Evolutionary conservation across 2,329 filamentous ascomycete species (phyloP), one percentile per base, ranked within the genome.

Genomic region (Penicillium hesseltinei): DNA sequence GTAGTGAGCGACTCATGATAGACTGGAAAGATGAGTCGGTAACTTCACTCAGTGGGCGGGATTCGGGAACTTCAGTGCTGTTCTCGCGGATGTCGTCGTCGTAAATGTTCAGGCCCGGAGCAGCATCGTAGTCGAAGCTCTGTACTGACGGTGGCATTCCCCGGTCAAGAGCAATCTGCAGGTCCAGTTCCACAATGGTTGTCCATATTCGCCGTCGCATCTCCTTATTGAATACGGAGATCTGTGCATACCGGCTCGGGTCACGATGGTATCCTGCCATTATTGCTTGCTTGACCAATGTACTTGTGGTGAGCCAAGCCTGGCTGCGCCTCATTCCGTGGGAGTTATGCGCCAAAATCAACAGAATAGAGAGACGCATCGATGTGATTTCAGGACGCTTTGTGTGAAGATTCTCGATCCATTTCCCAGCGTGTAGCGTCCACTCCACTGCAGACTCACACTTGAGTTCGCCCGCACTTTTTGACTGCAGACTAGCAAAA

Each of bases 391-490:
- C 80, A 4, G 81, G 76, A 17, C 82, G 79, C 65, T 84, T 85
- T 43, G 81, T 77, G 45, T 78, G 85, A 0, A 92, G 90, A 69
- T 93, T 89, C 68, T 95, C 90, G 40, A 97, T 80, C 59, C 97
- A 88, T 2, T 87, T 86, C 71, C 97, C 93, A 3, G 92, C 91
- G 87, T 97, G 95, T 48, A 88, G 84, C 57, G 97, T 90, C 71
- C 92, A 97, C 66, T 90, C 88, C 25, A 73, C 53, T 2, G 71
- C 73, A 2, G 70, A 73, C 52, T 69, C 71, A 50, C 68, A 70
- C 45, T 62, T 66, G 39, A 73, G 61, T 15, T 61, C 60, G 5
- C 56, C 60, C 3, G 66, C 56, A 40, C 67, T 71, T 43, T 72
- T 72, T 6, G 66, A 60, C 27, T 70, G 64, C 2, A 73, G 59